Evolutionary conservation across 371 early-diverging fungal species (phyloP).

Genomic region (Mortierella polycephala): DNA sequence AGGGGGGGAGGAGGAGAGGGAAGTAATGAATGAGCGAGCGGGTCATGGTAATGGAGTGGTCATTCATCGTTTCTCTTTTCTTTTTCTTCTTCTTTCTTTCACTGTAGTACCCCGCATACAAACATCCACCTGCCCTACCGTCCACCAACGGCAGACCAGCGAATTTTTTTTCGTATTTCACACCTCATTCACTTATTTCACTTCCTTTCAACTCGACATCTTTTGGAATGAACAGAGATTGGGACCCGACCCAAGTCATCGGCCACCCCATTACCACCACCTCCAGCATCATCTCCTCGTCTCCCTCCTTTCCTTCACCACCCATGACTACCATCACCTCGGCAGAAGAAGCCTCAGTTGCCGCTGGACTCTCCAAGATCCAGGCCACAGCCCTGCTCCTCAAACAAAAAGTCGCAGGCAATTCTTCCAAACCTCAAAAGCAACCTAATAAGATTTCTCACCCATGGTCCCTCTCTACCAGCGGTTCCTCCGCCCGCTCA

Average conservation of each 20-base stretch:
- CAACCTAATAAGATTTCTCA: constrained; percentile 45
- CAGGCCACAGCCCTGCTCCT: constrained; percentile 46
- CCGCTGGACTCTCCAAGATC: constrained; percentile 44
- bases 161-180: neutral
- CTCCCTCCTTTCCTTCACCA: neutral
- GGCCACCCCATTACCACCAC: neutral
- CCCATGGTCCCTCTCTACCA: constrained; percentile 12
- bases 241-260: constrained; percentile 38
- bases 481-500: constrained; percentile 27
- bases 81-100: too few species aligned
- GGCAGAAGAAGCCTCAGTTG: neutral
- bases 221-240: constrained; percentile 41
- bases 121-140: too few species aligned
- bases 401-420: constrained; percentile 49
- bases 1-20: too few species aligned
- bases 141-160: neutral
- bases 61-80: too few species aligned
- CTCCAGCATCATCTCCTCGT: too few species aligned
- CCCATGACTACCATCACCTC: neutral
- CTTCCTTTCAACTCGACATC: neutral
- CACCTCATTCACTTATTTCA: neutral
- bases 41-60: too few species aligned
- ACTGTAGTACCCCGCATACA: too few species aligned
- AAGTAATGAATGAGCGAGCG: too few species aligned
- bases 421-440: constrained; percentile 28